Evolutionary conservation across 192 early-diverging fungal genomes (phyloP).

Genomic region (Umbelopsis ramanniana): DNA sequence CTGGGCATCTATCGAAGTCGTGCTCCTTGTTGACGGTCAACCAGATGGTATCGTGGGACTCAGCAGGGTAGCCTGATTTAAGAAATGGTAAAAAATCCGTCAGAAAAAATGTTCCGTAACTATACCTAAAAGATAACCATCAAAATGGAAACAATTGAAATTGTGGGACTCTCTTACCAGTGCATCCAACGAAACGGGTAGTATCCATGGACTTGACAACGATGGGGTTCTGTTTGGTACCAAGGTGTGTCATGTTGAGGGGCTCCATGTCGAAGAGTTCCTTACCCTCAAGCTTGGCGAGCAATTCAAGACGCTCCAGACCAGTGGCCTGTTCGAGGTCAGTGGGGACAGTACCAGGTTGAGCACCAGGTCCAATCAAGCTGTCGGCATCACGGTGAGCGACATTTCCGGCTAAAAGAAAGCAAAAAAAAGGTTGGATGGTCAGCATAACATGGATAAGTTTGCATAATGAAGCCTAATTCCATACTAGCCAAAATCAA

Average conservation of each 20-base stretch:
- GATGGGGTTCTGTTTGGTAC: constrained; percentile 85
- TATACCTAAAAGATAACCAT: constrained; percentile 1
- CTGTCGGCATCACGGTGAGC: constrained; percentile 22
- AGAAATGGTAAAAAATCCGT: background rate
- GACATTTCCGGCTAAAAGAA: constrained; percentile 31
- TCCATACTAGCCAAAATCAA: background rate
- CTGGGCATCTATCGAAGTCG: constrained; percentile 90
- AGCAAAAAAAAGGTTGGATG: background rate
- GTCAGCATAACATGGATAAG: background rate
- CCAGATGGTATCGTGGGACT: constrained; percentile 93
- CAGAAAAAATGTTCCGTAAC: constrained; percentile 4
- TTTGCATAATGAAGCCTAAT: constrained; percentile 1
- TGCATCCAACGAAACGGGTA: constrained; percentile 90
- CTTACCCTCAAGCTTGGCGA: constrained; percentile 83
- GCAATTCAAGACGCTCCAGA: constrained; percentile 87
- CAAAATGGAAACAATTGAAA: constrained; percentile 11
- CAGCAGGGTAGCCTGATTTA: constrained; percentile 83
- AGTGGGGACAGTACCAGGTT: constrained; percentile 75
- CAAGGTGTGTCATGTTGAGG: constrained; percentile 70
- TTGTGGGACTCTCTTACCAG: constrained; percentile 60
- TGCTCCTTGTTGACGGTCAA: constrained; percentile 77
- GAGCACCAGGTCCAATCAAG: constrained; percentile 63
- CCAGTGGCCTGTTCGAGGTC: constrained; percentile 91
- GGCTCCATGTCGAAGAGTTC: constrained; percentile 90
- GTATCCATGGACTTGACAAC: constrained; percentile 82